These are phyloP conservation scores for Microascus cirrosus DNA, from an alignment of 2,329 filamentous ascomycete species.

Conservation along the genomic window DNA sequence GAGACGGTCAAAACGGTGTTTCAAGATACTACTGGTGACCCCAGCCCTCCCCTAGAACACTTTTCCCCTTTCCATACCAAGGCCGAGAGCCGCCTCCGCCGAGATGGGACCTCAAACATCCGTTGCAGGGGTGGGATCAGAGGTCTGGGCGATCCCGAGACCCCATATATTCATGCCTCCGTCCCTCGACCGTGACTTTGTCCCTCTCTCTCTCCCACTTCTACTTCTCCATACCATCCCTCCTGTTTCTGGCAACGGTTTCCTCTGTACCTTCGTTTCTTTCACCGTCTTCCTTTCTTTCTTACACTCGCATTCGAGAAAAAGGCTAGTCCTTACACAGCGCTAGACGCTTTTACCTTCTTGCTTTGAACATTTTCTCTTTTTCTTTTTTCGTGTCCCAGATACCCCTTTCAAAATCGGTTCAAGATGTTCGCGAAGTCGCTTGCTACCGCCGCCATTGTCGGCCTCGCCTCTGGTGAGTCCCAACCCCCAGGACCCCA, in stretches of 20 bases:
- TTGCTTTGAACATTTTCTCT: background rate
- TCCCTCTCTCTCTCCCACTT: constrained; percentile 10
- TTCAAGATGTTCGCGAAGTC: constrained; percentile 42
- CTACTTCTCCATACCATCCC: constrained; percentile 16
- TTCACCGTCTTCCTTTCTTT: constrained; percentile 10
- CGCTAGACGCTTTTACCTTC: constrained; percentile 30
- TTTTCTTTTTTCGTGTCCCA: constrained; percentile 5
- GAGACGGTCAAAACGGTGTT: constrained; percentile 6
- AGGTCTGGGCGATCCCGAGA: constrained; percentile 6
- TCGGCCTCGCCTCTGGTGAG: constrained; percentile 35
- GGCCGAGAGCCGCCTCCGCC: background rate
- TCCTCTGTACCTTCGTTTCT: constrained; percentile 2
- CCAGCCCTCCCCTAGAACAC: background rate
- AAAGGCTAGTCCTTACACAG: constrained; percentile 38
- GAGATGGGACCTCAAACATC: constrained; percentile 3
- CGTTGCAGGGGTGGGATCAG: constrained; percentile 5
- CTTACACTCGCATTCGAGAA: constrained; percentile 1
- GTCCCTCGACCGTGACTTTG: constrained; percentile 7
- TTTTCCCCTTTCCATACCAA: constrained; percentile 1
- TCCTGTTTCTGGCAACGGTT: constrained; percentile 10
- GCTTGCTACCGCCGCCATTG: constrained; percentile 32
- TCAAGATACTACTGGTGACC: constrained; percentile 1
- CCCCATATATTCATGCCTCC: constrained; percentile 30
- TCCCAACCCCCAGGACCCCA: background rate
- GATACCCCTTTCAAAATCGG: constrained; percentile 8